phyloP scores from a whole-genome alignment of 75 land plant species.

The Isoetes taiwanensis region DNA sequence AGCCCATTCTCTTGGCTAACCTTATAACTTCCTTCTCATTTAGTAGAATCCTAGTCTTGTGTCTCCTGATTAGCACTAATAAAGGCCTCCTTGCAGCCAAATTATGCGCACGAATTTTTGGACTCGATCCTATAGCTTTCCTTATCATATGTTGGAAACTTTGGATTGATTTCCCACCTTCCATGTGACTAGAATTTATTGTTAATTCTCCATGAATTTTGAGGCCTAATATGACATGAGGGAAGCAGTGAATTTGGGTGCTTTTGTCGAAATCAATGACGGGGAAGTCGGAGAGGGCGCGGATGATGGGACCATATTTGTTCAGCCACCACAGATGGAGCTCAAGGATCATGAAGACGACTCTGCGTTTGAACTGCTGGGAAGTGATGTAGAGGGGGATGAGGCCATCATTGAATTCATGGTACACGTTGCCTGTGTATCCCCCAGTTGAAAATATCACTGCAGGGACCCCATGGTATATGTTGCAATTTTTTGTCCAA shows the following conservation, averaged over 20 bases:
- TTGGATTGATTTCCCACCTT: background rate
- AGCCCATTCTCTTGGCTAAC: background rate
- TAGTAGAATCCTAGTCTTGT: background rate
- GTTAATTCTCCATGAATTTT: background rate
- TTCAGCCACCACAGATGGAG: background rate
- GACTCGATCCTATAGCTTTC: background rate
- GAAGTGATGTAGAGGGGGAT: constrained; percentile 16
- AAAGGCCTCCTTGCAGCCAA: background rate
- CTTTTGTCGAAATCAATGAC: background rate
- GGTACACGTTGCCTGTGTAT: constrained; percentile 70
- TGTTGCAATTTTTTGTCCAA: too few species aligned
- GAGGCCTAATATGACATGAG: background rate
- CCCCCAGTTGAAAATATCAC: constrained; percentile 70
- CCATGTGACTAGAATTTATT: background rate
- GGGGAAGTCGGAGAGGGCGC: background rate
- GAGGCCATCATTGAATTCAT: constrained; percentile 74
- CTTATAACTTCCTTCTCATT: background rate
- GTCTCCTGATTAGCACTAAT: background rate
- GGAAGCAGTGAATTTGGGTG: background rate
- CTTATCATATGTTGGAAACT: background rate
- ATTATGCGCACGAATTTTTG: background rate
- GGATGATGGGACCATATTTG: background rate
- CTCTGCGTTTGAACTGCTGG: background rate
- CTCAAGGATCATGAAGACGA: background rate
- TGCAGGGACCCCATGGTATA: constrained; percentile 58